Base-by-base conservation (phyloP, 1,284 basidiomycete genomes). In the Leccinum variabile region DNA sequence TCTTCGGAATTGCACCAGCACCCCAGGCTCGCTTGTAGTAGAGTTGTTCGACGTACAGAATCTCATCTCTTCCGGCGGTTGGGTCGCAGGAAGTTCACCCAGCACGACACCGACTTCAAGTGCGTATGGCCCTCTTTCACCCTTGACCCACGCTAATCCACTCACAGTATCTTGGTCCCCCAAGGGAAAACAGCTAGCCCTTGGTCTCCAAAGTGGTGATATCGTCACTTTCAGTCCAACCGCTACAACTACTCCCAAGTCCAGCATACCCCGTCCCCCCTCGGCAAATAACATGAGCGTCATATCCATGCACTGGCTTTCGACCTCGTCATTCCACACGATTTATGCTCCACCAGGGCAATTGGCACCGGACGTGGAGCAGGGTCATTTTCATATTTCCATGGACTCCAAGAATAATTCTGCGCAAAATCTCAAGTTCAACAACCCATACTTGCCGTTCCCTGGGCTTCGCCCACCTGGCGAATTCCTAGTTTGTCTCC, bases 121-220 rank as follows among this genome's bases (percentile, higher is more conserved):
- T 91, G 63, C 61, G 87, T 78, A 22, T 63, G 30, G 3, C 57
- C 41, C 54, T 57, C 44, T 61, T 44, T 58, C 64, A 33, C 63
- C 22, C 14, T 14, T 25, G 30, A 33, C 35, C 50, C 57, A n/a
- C 37, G 63, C 63, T 69, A 18, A 72, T 54, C 41, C n/a, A 0
- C 53, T 54, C 18, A 62, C 65, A 89, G 89, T 89, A 5, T 85
- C 87, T 22, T 95, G 93, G 92, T 94, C 93, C 2, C 88, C 91
- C 2, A 93, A 92, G 72, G 93, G 92, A 54, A 95, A 94, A 72
- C 92, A 94, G 66, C 76, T 95, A 37, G 92, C 90, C 0, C 82
- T 94, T 49, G 93, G 90, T 33, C 76, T 92, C 14, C 82, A 82
- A 62, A 82, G 80, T 18, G 92, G 93, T 3, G 86, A 90, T 61